Conservation (phyloP, 1,139 yeast genomes). For the Lodderomyces theae region DNA sequence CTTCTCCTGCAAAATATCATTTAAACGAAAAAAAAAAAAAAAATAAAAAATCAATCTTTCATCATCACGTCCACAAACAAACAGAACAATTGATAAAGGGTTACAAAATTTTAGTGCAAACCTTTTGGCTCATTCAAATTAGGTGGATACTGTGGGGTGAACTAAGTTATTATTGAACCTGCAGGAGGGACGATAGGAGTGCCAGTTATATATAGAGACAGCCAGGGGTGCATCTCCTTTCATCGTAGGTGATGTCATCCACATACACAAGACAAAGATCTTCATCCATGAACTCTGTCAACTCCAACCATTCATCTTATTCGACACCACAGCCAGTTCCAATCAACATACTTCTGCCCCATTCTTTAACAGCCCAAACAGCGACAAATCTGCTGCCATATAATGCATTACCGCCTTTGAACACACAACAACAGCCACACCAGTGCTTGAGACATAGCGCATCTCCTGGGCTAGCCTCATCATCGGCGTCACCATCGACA, state of each 20-base stretch:
- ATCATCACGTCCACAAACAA: too few species aligned
- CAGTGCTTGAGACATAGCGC: constrained; percentile 4
- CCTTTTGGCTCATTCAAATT: too few species aligned
- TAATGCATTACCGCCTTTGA: background rate
- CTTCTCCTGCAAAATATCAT: too few species aligned
- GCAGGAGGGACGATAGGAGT: too few species aligned
- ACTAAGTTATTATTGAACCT: too few species aligned
- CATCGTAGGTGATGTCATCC: constrained; percentile 9
- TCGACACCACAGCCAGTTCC: constrained; percentile 9
- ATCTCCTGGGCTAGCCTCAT: constrained; percentile 4
- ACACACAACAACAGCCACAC: constrained; percentile 4
- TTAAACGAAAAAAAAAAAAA: too few species aligned
- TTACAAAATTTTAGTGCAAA: too few species aligned
- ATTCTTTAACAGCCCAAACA: background rate
- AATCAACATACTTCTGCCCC: background rate
- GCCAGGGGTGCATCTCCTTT: background rate
- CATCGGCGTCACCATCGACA: background rate
- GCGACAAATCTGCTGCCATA: background rate
- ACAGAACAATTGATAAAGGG: too few species aligned
- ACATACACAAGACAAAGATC: constrained; percentile 24
- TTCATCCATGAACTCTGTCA: constrained; percentile 34
- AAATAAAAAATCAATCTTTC: too few species aligned
- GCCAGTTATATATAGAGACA: too few species aligned
- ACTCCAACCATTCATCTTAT: constrained; percentile 23
- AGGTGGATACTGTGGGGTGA: too few species aligned